Evolutionary conservation across 2,329 filamentous ascomycete genomes (phyloP), one percentile per base, ranked within the genome.

Genomic region (Boeremia exigua): DNA sequence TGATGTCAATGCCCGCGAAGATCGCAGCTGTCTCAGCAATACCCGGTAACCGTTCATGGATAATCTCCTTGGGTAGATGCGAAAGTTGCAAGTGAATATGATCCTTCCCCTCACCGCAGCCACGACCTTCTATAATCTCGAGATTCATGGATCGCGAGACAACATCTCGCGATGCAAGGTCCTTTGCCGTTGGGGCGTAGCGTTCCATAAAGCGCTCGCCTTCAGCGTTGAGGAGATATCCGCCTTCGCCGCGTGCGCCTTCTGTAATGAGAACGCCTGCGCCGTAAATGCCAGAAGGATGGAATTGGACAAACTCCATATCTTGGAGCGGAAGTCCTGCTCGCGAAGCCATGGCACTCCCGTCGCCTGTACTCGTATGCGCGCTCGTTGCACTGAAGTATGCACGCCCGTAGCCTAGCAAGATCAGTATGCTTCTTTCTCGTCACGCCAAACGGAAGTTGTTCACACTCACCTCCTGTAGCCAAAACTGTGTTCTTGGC

Each of bases 271-370:
- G 67, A 33, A 73, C 79, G 12, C 79, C 80, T 23, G 80, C 80
- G 25, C 80, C 80, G 55, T 82, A 82, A 34, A 82, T 82, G 5
- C 80, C 80, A 32, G 78, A 78, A 1, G 79, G 80, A 59, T 82
- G 80, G 50, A 82, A 82, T 54, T 82, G 80, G 2, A 82, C 79
- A 55, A 82, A 82, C 54, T 82, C 80, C 72, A 82, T 78, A 59
- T 81, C 80, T 60, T 81, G 79, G 39, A 81, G 76, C 1, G 80
- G 79, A 4, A 82, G 66, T 8, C 79, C 79, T 5, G 80, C 80
- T 61, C 80, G 70, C 23, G 80, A 72, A 4, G 76, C 79, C 80
- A 82, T 82, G 9, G 80, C 79, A 48, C 78, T 81, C 15, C 80
- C 80, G 58, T 82, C 80, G 17, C 80, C 80, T 1, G 80, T 82